Evolutionary conservation across 768 basidiomycete species (phyloP).

Genomic region (Collybiopsis luxurians): DNA sequence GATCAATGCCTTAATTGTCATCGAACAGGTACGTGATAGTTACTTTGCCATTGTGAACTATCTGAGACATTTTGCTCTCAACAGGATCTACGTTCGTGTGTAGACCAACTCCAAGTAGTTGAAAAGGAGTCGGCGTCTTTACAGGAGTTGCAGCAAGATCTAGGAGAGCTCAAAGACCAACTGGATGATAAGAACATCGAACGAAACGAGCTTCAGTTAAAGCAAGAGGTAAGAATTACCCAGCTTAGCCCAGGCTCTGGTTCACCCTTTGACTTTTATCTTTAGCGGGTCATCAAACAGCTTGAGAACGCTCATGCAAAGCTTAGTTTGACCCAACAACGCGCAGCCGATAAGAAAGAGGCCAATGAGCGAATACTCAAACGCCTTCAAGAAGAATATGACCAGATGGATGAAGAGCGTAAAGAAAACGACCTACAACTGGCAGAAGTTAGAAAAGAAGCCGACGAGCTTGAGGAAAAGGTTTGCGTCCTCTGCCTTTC

Average conservation of each 20-base stretch:
- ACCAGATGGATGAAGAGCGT: slow-evolving; percentile 73
- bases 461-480: slow-evolving; percentile 64
- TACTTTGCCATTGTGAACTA: too few relatives aligned
- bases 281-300: slow-evolving; percentile 78
- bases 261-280: slow-evolving; percentile 1
- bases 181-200: slow-evolving; percentile 75
- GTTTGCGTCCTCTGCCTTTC: slow-evolving; percentile 28
- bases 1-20: slow-evolving; percentile 62
- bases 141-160: slow-evolving; percentile 63
- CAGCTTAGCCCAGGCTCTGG: background rate
- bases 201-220: slow-evolving; percentile 61
- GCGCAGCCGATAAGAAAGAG: slow-evolving; percentile 75
- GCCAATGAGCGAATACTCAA: slow-evolving; percentile 75
- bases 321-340: slow-evolving; percentile 72
- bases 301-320: slow-evolving; percentile 80
- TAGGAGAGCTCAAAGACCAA: slow-evolving; percentile 65
- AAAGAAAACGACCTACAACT: slow-evolving; percentile 77
- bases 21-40: slow-evolving; percentile 75
- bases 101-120: slow-evolving; percentile 75
- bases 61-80: too few relatives aligned
- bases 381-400: slow-evolving; percentile 73
- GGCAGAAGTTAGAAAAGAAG: slow-evolving; percentile 72
- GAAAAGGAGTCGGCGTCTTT: slow-evolving; percentile 65
- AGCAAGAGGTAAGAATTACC: slow-evolving; percentile 54
- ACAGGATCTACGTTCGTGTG: slow-evolving; percentile 68